Percentiles rank a stretch among this genome's conserved stretches.
Conservation (phyloP, 2,329 filamentous ascomycete species). For the Lasiodiplodia hormozganensis region DNA sequence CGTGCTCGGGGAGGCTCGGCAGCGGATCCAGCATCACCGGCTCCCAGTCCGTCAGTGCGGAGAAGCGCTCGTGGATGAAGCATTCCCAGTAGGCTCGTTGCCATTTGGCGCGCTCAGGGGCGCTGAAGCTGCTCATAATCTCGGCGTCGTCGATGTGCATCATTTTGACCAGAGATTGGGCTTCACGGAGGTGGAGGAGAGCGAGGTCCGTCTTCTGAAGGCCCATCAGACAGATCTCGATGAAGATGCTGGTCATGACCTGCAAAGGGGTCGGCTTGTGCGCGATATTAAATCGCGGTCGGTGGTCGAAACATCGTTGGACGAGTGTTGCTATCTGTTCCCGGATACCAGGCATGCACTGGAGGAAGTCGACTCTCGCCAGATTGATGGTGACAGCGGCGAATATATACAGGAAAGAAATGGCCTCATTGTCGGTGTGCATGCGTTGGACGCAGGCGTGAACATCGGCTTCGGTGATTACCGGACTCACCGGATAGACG, state of each 20-base stretch:
- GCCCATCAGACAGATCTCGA: constrained; percentile 75
- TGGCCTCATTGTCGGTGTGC: constrained; percentile 47
- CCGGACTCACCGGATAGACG: constrained; percentile 57
- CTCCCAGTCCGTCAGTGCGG: constrained; percentile 60
- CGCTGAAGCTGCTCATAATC: constrained; percentile 40
- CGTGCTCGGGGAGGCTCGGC: constrained; percentile 48
- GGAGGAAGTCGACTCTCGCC: constrained; percentile 30
- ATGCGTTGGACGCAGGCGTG: constrained; percentile 35
- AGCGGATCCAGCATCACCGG: constrained; percentile 51
- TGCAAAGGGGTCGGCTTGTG: constrained; percentile 35
- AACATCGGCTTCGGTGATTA: constrained; percentile 53
- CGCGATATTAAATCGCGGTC: constrained; percentile 35
- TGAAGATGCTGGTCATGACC: constrained; percentile 77
- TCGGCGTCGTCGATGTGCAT: constrained; percentile 51
- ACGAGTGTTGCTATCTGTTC: constrained; percentile 14
- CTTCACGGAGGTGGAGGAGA: constrained; percentile 81
- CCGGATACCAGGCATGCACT: constrained; percentile 32
- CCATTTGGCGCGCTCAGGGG: constrained; percentile 49
- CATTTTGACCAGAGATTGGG: constrained; percentile 65
- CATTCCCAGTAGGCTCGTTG: constrained; percentile 64
- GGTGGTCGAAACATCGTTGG: constrained; percentile 31
- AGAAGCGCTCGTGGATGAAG: constrained; percentile 64
- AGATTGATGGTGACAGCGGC: constrained; percentile 42
- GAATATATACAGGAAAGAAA: constrained; percentile 46
- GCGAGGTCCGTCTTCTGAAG: constrained; percentile 77